A percentile compares a stretch with the other conserved stretches of the same genome.
phyloP scores from a whole-genome alignment of 2,329 filamentous ascomycete species.

The Tolypocladium guangdongense region DNA sequence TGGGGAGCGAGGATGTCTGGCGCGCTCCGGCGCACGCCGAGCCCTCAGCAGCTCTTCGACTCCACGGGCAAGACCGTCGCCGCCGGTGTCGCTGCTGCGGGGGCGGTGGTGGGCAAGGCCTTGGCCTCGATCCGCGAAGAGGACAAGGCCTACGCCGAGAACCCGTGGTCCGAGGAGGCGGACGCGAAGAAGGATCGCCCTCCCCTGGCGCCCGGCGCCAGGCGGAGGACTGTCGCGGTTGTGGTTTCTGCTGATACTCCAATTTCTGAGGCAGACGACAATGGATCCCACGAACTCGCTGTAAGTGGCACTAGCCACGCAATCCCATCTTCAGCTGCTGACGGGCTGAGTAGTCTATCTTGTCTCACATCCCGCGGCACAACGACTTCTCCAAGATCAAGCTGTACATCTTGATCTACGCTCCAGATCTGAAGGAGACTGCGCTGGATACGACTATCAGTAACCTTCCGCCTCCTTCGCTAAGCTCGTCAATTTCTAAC shows the following conservation, averaged over 20 bases:
- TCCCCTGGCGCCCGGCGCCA: conserved; percentile 28
- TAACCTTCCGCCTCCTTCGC: conserved; percentile 51
- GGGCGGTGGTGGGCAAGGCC: conserved; percentile 71
- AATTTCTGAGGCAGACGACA: conserved; percentile 46
- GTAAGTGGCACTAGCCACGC: conserved; percentile 41
- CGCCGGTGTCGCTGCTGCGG: conserved; percentile 72
- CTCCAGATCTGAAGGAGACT: conserved; percentile 64
- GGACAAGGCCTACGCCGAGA: conserved; percentile 72
- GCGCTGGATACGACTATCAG: conserved; percentile 37
- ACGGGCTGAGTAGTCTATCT: conserved; percentile 51
- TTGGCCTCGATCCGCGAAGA: conserved; percentile 77
- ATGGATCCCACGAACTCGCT: conserved; percentile 62
- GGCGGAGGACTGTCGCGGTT: conserved; percentile 72
- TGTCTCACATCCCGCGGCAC: conserved; percentile 76
- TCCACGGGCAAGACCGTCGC: conserved; percentile 71
- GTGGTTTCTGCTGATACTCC: conserved; percentile 72
- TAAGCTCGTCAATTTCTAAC: conserved; percentile 77
- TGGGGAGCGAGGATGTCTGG: conserved; percentile 72
- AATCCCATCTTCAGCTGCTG: neutral
- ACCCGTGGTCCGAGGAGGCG: conserved; percentile 86
- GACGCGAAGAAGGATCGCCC: conserved; percentile 49
- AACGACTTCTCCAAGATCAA: conserved; percentile 63
- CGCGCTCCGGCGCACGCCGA: conserved; percentile 70
- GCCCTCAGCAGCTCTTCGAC: conserved; percentile 81
- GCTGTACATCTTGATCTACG: conserved; percentile 83